Evolutionary conservation across 2,329 filamentous ascomycete genomes (phyloP), one percentile per base, ranked within the genome.

Genomic region (Sporothrix mexicana): DNA sequence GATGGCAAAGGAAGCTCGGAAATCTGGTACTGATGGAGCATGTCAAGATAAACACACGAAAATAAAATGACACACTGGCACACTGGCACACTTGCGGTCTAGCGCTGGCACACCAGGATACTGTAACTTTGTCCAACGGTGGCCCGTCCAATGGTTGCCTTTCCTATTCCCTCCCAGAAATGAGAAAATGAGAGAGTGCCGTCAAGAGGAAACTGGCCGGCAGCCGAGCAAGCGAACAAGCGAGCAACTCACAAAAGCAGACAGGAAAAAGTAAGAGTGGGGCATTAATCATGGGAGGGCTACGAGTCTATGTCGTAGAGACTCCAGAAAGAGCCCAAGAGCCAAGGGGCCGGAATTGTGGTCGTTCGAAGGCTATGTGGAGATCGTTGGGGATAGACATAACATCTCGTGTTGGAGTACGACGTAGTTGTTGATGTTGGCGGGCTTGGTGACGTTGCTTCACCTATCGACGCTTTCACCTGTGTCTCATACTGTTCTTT

Each of bases 11-110:
- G 25, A 59, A 36, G 4, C 10, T 10, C 23, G 20, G 20, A 64
- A 23, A 17, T 25, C n/a, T 66, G 61, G 61, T 66, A 45, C 61
- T 6, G 61, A 66, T 66, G 61, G 61, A 47, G 59, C 59, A 41
- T 20, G 57, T 61, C 57, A 30, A 53, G 20, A 53, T 20, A 53
- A 20, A 53, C 17, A 20, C 51, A 8, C 51, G 20, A 53, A 57
- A 61, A 41, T 61, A 36, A n/a, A 59, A 30, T 59, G 55, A 13
- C 25, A 57, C 53, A 17, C 49, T 51, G 13, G 15, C 15, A 51
- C 49, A 51, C 49, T 51, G 49, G 15, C 12, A 47, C 45, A 47
- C 45, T 47, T 5, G 45, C 30, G 30, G 4, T 36, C 30, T 36
- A 36, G 30, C 30, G 30, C 30, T 36, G 30, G 30, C 30, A 36